A percentile compares a stretch with the other conserved stretches of the same genome.
phyloP scores from a whole-genome alignment of 2,329 filamentous ascomycete species.

The Aspergillus thermomutatus region DNA sequence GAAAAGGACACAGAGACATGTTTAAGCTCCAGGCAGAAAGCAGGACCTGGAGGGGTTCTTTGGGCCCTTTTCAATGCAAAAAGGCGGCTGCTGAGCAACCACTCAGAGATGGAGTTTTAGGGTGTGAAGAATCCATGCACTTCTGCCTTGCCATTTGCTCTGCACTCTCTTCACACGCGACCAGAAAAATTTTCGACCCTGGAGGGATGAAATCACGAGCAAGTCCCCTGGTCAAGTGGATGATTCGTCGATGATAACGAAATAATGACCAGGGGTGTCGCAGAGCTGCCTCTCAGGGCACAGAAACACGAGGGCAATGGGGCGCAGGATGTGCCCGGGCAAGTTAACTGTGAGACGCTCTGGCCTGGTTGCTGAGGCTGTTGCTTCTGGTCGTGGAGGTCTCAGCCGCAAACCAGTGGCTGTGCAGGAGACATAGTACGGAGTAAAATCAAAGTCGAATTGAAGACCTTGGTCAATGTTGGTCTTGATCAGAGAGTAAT shows the following conservation, averaged over 20 bases:
- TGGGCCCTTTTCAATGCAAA: conserved; percentile 3
- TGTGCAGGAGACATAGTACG: not conserved
- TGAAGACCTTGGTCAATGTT: not conserved
- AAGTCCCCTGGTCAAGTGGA: not conserved
- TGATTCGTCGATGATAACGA: not conserved
- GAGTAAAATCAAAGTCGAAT: not conserved
- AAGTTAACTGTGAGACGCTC: conserved; percentile 4
- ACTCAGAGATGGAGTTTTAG: conserved; percentile 6
- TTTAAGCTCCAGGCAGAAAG: conserved; percentile 1
- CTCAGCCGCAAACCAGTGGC: not conserved
- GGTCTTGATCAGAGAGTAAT: not conserved
- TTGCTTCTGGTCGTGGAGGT: not conserved
- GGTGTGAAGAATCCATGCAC: conserved; percentile 4
- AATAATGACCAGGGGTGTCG: conserved; percentile 3
- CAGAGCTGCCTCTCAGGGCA: not conserved
- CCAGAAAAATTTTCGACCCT: conserved; percentile 3
- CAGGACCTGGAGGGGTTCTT: conserved; percentile 2
- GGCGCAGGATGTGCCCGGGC: conserved; percentile 9
- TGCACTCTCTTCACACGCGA: conserved; percentile 1
- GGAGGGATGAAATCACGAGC: not conserved
- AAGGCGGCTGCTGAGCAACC: conserved; percentile 3
- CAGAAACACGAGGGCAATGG: not conserved
- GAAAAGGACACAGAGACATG: conserved; percentile 4
- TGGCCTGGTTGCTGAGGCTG: conserved; percentile 1
- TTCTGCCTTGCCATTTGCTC: conserved; percentile 8